Conservation (phyloP, 345 rosid species). For the Pugionium cornutum region DNA sequence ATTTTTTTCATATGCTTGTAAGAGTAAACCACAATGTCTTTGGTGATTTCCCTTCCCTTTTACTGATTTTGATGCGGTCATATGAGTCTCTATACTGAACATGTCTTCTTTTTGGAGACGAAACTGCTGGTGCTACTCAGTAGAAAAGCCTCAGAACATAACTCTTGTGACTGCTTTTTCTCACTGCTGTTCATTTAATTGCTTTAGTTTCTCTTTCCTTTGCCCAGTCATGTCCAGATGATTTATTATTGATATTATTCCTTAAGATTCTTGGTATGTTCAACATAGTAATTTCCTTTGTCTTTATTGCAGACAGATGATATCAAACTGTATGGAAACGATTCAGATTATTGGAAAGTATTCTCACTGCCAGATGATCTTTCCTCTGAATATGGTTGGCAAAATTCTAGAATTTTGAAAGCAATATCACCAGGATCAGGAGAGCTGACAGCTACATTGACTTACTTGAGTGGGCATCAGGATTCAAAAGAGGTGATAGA, state of each 20-base stretch:
- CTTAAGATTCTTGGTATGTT: conserved; percentile 39
- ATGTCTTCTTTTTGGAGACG: neutral
- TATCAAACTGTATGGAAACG: conserved; percentile 57
- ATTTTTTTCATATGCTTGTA: conserved; percentile 25
- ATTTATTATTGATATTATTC: conserved; percentile 24
- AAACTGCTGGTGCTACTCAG: neutral
- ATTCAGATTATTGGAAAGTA: conserved; percentile 59
- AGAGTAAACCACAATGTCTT: neutral
- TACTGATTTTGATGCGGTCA: neutral
- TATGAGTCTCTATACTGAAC: conserved; percentile 20
- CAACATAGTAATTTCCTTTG: conserved; percentile 34
- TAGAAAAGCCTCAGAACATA: too few relatives aligned
- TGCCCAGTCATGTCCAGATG: conserved; percentile 10
- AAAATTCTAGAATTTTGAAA: conserved; percentile 56
- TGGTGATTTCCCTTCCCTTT: conserved; percentile 1
- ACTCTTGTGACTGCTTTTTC: conserved; percentile 3
- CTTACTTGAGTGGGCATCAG: conserved; percentile 53
- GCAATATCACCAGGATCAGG: conserved; percentile 74
- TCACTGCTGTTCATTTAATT: conserved; percentile 18
- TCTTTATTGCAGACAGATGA: conserved; percentile 68
- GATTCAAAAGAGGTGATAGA: conserved; percentile 62
- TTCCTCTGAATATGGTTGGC: conserved; percentile 54
- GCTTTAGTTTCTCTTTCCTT: conserved; percentile 28
- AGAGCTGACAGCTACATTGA: conserved; percentile 68
- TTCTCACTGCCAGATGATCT: conserved; percentile 49